phyloP scores from a whole-genome alignment of 176 grass and related monocot genomes.

The Rhipidocladum racemiflorum region DNA sequence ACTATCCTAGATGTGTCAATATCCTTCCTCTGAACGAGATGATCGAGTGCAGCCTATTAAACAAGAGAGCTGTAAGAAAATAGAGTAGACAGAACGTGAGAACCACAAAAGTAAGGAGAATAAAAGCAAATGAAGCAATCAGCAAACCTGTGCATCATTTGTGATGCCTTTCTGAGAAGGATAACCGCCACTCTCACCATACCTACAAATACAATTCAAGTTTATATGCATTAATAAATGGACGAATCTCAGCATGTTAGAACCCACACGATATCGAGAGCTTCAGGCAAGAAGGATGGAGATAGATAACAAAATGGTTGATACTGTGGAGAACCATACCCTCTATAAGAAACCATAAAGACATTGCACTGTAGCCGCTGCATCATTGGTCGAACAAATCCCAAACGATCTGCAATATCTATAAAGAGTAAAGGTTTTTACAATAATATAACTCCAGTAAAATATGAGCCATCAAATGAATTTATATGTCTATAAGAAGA shows the following conservation, averaged over 20 bases:
- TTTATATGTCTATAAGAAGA: constrained; percentile 12
- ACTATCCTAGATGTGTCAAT: constrained; percentile 92
- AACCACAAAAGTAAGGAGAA: constrained; percentile 18
- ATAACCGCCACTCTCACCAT: constrained; percentile 91
- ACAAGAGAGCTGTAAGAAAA: constrained; percentile 24
- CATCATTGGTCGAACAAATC: constrained; percentile 89
- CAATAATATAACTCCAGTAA: background rate
- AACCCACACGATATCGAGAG: background rate
- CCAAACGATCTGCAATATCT: constrained; percentile 99
- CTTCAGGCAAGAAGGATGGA: constrained; percentile 1
- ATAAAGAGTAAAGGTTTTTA: constrained; percentile 52
- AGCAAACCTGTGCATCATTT: constrained; percentile 87
- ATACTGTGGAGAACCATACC: constrained; percentile 52
- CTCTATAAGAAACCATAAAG: constrained; percentile 99
- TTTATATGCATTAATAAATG: constrained; percentile 18
- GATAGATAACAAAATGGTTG: constrained; percentile 11
- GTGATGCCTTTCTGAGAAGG: constrained; percentile 96
- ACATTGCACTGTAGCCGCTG: constrained; percentile 94
- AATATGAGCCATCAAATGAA: constrained; percentile 25
- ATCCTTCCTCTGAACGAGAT: constrained; percentile 90
- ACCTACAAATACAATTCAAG: constrained; percentile 54
- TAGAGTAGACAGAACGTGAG: background rate
- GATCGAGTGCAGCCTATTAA: constrained; percentile 88
- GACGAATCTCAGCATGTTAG: constrained; percentile 11
- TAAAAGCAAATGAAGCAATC: constrained; percentile 29